Evolutionary conservation across 2,329 filamentous ascomycete genomes (phyloP).

Genomic region (Chrysoporthe puriensis): DNA sequence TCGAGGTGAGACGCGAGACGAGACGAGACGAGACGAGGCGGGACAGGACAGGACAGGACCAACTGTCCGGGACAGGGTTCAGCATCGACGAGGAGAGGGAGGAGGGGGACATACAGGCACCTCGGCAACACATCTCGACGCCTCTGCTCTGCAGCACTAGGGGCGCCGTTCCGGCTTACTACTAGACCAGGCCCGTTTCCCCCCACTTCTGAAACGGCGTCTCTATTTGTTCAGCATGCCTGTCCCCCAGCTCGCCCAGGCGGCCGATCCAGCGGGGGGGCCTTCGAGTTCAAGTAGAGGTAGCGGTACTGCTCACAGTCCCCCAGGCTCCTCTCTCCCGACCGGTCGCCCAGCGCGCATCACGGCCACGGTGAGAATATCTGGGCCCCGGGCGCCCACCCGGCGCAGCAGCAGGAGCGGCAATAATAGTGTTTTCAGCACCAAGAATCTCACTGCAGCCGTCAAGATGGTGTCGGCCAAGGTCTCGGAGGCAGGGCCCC

Average conservation of each 20-base stretch:
- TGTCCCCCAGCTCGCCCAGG: slow-evolving; percentile 26
- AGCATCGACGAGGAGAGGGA: neutral
- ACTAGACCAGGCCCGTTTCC: slow-evolving; percentile 9
- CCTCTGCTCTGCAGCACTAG: neutral
- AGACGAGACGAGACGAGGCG: neutral
- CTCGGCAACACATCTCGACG: neutral
- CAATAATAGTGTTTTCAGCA: slow-evolving; percentile 25
- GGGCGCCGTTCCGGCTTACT: neutral
- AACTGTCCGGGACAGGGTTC: neutral
- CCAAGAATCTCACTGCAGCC: slow-evolving; percentile 28
- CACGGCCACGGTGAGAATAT: slow-evolving; percentile 26
- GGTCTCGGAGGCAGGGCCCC: slow-evolving; percentile 22
- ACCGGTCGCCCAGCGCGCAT: slow-evolving; percentile 20
- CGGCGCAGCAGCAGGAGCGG: slow-evolving; percentile 24
- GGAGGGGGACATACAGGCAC: neutral
- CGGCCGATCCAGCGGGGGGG: slow-evolving; percentile 8
- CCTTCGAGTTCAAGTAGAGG: neutral
- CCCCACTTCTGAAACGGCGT: slow-evolving; percentile 15
- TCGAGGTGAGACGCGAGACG: neutral
- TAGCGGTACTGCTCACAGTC: neutral
- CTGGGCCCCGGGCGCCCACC: slow-evolving; percentile 23
- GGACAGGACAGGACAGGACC: neutral
- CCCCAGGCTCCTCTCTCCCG: neutral
- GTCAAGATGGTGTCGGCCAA: slow-evolving; percentile 28
- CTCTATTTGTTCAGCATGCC: slow-evolving; percentile 19